Percentiles rank a stretch among this genome's conserved stretches.
These are phyloP conservation scores for Volvox carteri DNA, from an alignment of 163 green algal species.

Conservation along the genomic window DNA sequence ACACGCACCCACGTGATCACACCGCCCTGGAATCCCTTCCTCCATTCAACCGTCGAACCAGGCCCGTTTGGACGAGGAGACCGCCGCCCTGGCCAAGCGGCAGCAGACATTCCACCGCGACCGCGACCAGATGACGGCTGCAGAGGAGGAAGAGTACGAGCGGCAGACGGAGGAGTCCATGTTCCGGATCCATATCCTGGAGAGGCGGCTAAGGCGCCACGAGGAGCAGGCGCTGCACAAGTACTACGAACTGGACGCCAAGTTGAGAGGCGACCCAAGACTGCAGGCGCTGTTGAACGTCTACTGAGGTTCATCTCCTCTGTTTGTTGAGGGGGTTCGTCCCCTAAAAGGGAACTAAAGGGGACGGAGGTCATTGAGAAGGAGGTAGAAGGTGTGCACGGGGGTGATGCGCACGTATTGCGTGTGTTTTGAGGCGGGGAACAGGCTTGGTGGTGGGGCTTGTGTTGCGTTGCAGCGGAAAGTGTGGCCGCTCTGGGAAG, in stretches of 20 bases:
- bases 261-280: conserved; percentile 78
- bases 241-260: conserved; percentile 89
- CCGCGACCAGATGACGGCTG: conserved; percentile 80
- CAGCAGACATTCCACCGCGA: conserved; percentile 87
- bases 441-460: no score
- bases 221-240: conserved; percentile 89
- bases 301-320: conserved; percentile 25
- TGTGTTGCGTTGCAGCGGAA: no score
- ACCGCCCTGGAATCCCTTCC: no score
- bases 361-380: no score
- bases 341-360: no score
- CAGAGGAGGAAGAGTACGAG: conserved; percentile 88
- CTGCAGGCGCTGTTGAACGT: conserved; percentile 71
- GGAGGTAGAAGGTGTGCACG: no score
- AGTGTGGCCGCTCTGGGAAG: no score
- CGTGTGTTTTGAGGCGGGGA: no score
- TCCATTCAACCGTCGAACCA: no score
- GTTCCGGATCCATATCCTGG: conserved; percentile 87
- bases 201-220: conserved; percentile 87
- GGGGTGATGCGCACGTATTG: no score
- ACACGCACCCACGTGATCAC: no score
- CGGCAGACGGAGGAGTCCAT: conserved; percentile 78
- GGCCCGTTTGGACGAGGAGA: conserved; percentile 88
- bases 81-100: conserved; percentile 77
- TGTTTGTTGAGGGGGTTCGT: no score